Conservation (phyloP, 257 asterid genomes). For the Phtheirospermum japonicum region DNA sequence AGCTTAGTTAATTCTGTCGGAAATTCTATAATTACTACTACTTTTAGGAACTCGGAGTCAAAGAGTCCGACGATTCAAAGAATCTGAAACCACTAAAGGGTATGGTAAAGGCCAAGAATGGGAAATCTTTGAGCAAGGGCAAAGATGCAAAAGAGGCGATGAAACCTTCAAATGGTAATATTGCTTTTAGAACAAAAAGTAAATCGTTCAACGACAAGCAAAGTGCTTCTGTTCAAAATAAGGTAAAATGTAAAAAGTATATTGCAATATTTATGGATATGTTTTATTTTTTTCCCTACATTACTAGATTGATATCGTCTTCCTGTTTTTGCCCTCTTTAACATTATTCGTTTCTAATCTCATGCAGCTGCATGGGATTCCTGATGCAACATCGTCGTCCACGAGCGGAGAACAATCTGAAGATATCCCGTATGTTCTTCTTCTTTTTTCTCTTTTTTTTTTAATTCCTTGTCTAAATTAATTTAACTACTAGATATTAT, state of each 20-base stretch:
- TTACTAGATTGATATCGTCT: background rate
- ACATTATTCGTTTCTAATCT: conserved; percentile 16
- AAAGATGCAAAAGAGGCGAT: conserved; percentile 36
- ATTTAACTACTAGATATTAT: too few species aligned
- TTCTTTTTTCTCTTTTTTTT: background rate
- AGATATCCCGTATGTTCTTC: conserved; percentile 39
- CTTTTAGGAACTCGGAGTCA: conserved; percentile 34
- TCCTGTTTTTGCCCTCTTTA: background rate
- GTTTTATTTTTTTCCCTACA: background rate
- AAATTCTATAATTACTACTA: conserved; percentile 16
- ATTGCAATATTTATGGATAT: conserved; percentile 4
- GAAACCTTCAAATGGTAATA: conserved; percentile 41
- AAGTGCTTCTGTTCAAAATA: conserved; percentile 28
- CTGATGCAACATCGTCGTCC: conserved; percentile 39
- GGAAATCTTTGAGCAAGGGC: conserved; percentile 34
- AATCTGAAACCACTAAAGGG: conserved; percentile 36
- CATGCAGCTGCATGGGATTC: conserved; percentile 28
- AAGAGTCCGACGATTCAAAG: conserved; percentile 29
- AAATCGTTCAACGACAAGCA: conserved; percentile 35
- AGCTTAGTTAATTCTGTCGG: background rate
- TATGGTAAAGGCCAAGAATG: conserved; percentile 34
- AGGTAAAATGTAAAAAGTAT: conserved; percentile 26
- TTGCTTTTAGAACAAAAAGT: conserved; percentile 30
- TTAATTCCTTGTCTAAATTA: background rate
- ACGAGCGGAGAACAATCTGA: conserved; percentile 40